Evolutionary conservation across 345 rosid genomes (phyloP).

Genomic region (Eucalyptus brandiana): DNA sequence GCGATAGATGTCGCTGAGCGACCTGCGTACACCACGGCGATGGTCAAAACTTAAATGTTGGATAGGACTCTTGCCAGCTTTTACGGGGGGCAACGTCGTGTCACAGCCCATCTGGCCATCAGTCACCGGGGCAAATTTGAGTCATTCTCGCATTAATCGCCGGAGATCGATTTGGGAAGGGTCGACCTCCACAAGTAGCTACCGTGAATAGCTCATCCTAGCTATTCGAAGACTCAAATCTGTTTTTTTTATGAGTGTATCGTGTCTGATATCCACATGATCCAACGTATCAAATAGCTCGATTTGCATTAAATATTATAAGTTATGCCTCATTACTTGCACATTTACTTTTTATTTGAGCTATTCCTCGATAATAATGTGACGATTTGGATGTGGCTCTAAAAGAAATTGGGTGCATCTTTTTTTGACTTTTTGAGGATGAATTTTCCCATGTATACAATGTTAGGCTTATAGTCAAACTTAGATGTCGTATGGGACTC

Average conservation of each 20-base stretch:
- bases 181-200: neutral
- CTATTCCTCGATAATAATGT: neutral
- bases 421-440: neutral
- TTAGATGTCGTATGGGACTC: neutral
- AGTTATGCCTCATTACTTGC: neutral
- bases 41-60: neutral
- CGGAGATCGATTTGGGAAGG: neutral
- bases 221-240: neutral
- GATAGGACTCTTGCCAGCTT: neutral
- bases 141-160: neutral
- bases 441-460: neutral
- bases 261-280: rapidly evolving
- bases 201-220: neutral
- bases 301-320: neutral
- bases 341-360: neutral
- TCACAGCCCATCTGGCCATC: neutral
- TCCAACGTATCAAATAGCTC: rapidly evolving
- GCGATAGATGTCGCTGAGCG: neutral
- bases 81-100: neutral
- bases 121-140: neutral
- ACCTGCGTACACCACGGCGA: neutral
- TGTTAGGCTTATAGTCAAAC: neutral
- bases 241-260: neutral
- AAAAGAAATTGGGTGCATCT: neutral
- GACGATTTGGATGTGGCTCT: rapidly evolving